These are phyloP conservation scores for Candida coquimbonensis DNA, from an alignment of 805 yeast genomes.

Conservation along the genomic window DNA sequence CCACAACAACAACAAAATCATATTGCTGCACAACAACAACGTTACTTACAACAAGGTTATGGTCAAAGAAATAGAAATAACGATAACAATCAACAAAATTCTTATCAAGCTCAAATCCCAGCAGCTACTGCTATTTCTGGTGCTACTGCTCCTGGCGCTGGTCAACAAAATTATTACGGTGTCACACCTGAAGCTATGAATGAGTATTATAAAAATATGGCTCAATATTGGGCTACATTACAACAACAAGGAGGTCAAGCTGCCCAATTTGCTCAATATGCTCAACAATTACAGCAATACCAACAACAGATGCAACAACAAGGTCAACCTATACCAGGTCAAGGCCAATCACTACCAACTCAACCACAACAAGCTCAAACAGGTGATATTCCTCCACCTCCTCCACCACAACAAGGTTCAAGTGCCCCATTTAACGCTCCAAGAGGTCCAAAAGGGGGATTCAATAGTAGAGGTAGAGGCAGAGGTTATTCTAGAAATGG, in stretches of 20 bases:
- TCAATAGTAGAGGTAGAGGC: not conserved
- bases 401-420: not conserved
- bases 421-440: not conserved
- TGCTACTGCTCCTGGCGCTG: not conserved
- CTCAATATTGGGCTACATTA: constrained; percentile 55
- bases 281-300: constrained; percentile 16
- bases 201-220: constrained; percentile 58
- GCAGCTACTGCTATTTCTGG: no score
- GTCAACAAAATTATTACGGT: constrained; percentile 12
- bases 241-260: constrained; percentile 28
- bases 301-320: constrained; percentile 4
- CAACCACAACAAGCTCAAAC: not conserved
- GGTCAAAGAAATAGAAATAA: constrained; percentile 1
- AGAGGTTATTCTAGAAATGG: not conserved
- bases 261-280: constrained; percentile 29
- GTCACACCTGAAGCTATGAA: constrained; percentile 48
- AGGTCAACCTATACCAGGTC: no score
- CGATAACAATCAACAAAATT: not conserved
- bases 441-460: constrained; percentile 2
- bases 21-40: constrained; percentile 24
- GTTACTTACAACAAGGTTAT: constrained; percentile 17
- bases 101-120: not conserved
- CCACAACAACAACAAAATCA: constrained; percentile 43
- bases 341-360: no score
- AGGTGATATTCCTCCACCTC: not conserved